These are phyloP conservation scores for Alternaria incomplexa DNA, from an alignment of 2,329 filamentous ascomycete species.

Conservation along the genomic window DNA sequence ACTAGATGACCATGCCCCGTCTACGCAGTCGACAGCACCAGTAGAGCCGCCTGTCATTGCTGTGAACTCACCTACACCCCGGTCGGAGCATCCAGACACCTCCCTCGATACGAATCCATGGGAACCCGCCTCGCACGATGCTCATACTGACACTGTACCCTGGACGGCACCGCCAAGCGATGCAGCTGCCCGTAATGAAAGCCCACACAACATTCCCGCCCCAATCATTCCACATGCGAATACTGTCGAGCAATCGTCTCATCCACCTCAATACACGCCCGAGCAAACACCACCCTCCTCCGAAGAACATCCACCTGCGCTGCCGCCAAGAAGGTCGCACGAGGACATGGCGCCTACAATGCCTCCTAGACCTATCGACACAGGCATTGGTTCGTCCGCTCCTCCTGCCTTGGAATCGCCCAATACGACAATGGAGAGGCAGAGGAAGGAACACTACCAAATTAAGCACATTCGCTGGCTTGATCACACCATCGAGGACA, in stretches of 20 bases:
- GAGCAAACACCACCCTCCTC: neutral
- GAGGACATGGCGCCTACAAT: slow-evolving; percentile 43
- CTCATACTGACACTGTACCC: neutral
- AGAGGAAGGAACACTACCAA: slow-evolving; percentile 80
- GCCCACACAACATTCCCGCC: slow-evolving; percentile 28
- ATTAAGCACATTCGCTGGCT: slow-evolving; percentile 92
- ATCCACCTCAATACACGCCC: slow-evolving; percentile 5
- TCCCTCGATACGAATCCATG: slow-evolving; percentile 36
- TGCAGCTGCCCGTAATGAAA: slow-evolving; percentile 11
- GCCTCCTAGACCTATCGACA: slow-evolving; percentile 43
- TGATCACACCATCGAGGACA: slow-evolving; percentile 66
- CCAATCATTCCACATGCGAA: slow-evolving; percentile 33
- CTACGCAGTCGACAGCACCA: slow-evolving; percentile 15
- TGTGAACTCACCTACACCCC: slow-evolving; percentile 26
- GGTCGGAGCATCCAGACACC: slow-evolving; percentile 29
- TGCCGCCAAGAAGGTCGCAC: slow-evolving; percentile 41
- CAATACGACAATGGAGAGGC: slow-evolving; percentile 48
- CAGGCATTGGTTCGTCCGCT: slow-evolving; percentile 17
- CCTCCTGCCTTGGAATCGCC: slow-evolving; percentile 48
- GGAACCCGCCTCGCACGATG: slow-evolving; percentile 22
- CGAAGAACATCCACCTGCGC: slow-evolving; percentile 38
- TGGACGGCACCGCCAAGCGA: neutral
- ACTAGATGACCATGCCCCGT: slow-evolving; percentile 30
- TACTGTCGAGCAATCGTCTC: slow-evolving; percentile 25
- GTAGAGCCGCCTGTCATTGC: slow-evolving; percentile 40